Base-by-base conservation (phyloP, 495 filamentous ascomycete genomes). In the Penicillium antarcticum region DNA sequence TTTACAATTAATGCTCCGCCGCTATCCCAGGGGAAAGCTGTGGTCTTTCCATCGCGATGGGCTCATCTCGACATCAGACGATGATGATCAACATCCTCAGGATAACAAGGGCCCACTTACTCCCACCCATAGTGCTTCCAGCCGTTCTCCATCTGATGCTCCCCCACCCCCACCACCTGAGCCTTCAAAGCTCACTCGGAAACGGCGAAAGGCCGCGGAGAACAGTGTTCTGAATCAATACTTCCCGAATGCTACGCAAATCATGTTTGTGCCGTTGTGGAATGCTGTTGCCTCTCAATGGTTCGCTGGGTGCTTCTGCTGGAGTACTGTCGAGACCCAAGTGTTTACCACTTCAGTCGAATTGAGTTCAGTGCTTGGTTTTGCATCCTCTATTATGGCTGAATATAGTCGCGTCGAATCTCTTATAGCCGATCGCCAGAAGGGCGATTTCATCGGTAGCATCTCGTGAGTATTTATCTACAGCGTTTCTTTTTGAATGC, bases 401-500 rank as follows among this genome's bases (percentile, higher is more conserved):
- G 85, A 88, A 51, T 80, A 84, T 13, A 80, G 78, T 17, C 80
- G 84, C 14, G 66, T 89, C 9, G 72, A 82, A 60, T 79, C 78
- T 2, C 72, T 81, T 21, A 74, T 72, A 38, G 80, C 81, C 9
- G 80, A 84, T 57, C 75, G 73, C 26, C 79, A 81, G 48, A 91
- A 92, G 59, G 79, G 82, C 0, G 86, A 88, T 55, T 88, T 91
- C 53, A 87, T 92, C 36, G 85, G 84, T 0, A 87, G 83, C 39
- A 85, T 92, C 13, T 88, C 84, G 42, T 69, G 47, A 57, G 63
- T 63, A 29, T 29, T 23, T 5, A 3, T 5, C 21, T 23, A 23
- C 21, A 23, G 21, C 21, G 4, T 23, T 23, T 3, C 6, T 23
- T 23, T 23, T 23, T 23, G 21, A 23, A 23, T 23, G 4, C 21